Evolutionary conservation across 768 basidiomycete species (phyloP).

Genomic region (Lactifluus subvellereus): DNA sequence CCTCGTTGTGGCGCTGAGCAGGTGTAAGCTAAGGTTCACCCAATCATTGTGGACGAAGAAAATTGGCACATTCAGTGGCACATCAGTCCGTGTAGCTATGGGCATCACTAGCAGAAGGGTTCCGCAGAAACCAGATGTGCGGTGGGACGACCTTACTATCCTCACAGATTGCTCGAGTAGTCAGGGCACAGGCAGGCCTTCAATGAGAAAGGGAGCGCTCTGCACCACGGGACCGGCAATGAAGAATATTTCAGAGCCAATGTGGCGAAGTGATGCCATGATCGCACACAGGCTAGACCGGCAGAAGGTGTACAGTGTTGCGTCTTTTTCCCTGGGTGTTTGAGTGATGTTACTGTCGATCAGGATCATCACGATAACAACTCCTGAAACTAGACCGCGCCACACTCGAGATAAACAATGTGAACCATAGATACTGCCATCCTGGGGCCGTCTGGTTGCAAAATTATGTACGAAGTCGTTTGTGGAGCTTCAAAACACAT

Average conservation of each 20-base stretch:
- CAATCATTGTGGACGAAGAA: conserved; percentile 3
- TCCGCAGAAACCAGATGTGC: conserved; percentile 2
- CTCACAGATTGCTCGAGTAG: conserved; percentile 3
- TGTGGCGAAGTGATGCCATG: not conserved
- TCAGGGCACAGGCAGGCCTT: not conserved
- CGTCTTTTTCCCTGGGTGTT: not conserved
- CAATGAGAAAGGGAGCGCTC: not conserved
- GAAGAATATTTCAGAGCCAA: not conserved
- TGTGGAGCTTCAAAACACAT: no score
- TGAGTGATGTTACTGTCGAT: conserved; percentile 8
- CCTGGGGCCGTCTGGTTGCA: no score
- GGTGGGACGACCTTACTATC: conserved; percentile 4
- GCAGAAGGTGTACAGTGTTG: not conserved
- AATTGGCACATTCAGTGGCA: conserved; percentile 2
- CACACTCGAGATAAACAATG: no score
- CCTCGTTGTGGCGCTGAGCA: not conserved
- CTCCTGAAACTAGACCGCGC: no score
- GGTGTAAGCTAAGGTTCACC: not conserved
- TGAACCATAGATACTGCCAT: no score
- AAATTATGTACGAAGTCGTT: no score
- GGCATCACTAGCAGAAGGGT: not conserved
- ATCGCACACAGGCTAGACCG: not conserved
- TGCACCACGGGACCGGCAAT: not conserved
- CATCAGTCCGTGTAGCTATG: not conserved
- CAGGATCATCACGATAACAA: no score